Conservation (phyloP, 2,329 filamentous ascomycete species). For the Endothia cerciana region DNA sequence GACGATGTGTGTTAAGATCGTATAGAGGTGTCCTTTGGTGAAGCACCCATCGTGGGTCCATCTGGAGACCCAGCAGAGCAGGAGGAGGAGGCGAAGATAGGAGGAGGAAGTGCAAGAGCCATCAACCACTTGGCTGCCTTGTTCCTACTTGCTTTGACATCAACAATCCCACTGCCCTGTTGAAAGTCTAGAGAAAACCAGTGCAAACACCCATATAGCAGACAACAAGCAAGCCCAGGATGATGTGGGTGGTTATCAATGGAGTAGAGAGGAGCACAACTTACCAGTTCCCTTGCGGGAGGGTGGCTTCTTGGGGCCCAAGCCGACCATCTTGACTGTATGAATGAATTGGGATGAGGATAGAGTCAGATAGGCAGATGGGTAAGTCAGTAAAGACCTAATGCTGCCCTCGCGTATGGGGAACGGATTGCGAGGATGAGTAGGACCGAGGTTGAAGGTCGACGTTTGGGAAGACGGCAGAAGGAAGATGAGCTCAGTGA, state of each 20-base stretch:
- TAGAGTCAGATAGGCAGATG: background rate
- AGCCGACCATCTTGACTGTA: conserved; percentile 58
- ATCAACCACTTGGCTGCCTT: conserved; percentile 13
- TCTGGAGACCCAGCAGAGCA: background rate
- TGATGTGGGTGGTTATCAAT: background rate
- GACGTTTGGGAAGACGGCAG: conserved; percentile 1
- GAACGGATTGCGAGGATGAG: background rate
- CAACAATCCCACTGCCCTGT: background rate
- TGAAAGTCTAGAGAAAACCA: background rate
- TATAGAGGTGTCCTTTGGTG: background rate
- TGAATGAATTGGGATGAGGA: background rate
- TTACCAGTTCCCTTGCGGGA: conserved; percentile 55
- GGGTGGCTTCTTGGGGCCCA: conserved; percentile 66
- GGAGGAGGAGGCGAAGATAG: background rate
- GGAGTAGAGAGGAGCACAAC: conserved; percentile 27
- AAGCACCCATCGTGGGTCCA: background rate
- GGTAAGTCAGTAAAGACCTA: background rate
- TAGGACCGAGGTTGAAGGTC: background rate
- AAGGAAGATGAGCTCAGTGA: conserved; percentile 11
- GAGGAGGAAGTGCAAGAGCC: conserved; percentile 7
- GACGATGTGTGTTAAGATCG: background rate
- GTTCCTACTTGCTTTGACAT: background rate
- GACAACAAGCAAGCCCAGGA: conserved; percentile 7
- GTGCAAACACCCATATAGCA: background rate
- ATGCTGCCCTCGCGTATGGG: background rate